These are phyloP conservation scores for Lentinula edodes DNA, from an alignment of 768 basidiomycete genomes.

Conservation along the genomic window DNA sequence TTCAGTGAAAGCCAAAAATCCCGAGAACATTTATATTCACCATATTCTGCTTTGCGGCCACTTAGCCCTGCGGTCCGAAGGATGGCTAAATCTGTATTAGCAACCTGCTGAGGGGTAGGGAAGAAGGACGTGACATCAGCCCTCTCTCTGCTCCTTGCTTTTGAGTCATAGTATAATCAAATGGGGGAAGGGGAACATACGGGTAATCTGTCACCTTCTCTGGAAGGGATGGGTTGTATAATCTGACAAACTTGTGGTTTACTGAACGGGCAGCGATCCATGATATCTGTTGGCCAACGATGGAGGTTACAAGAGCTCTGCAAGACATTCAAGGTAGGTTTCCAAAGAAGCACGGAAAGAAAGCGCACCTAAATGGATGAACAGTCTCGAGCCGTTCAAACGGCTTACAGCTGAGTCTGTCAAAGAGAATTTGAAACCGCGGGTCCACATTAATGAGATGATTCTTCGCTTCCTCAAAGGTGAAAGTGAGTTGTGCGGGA, in stretches of 20 bases:
- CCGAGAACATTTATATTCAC: constrained; percentile 31
- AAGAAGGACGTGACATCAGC: constrained; percentile 41
- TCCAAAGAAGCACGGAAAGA: neutral
- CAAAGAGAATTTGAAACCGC: constrained; percentile 69
- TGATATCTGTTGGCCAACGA: constrained; percentile 78
- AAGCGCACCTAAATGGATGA: constrained; percentile 73
- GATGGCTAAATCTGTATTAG: constrained; percentile 47
- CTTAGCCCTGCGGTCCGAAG: constrained; percentile 76
- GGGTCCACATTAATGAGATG: constrained; percentile 65
- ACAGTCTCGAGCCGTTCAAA: constrained; percentile 69
- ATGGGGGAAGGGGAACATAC: constrained; percentile 24
- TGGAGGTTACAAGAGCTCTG: constrained; percentile 70
- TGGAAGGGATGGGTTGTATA: constrained; percentile 71
- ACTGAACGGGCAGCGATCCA: constrained; percentile 86
- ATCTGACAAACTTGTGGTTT: constrained; percentile 67
- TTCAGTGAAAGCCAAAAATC: neutral
- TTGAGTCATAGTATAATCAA: constrained; percentile 7
- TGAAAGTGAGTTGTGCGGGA: constrained; percentile 69
- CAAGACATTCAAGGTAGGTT: neutral
- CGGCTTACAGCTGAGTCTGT: constrained; percentile 63
- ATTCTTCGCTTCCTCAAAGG: constrained; percentile 67
- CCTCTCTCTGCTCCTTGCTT: constrained; percentile 6
- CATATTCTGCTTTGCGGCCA: constrained; percentile 85
- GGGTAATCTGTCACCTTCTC: constrained; percentile 54
- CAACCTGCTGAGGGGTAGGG: constrained; percentile 68